Base-by-base conservation (phyloP, 164 flowering plant species). In the Aristolochia contorta region DNA sequence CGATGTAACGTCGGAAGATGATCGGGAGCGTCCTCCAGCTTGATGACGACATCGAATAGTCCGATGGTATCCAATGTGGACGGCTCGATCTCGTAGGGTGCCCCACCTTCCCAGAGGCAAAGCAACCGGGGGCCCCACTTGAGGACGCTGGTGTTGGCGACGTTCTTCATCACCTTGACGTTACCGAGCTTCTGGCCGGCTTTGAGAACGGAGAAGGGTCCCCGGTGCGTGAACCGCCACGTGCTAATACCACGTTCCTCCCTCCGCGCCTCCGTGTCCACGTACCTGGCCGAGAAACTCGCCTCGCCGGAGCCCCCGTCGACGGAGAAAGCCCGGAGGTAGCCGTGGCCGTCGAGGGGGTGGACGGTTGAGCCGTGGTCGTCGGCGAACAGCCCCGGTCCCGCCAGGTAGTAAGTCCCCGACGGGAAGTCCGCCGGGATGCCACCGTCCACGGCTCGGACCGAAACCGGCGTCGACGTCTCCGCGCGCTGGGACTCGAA, bases 101-200 rank as follows among this genome's bases (percentile, higher is more conserved):
- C 74, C 18, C 97, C 98, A 59, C 98, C 98, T 67, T 93, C 98
- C 98, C 98, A 93, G 19, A 93, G 54, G 57, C 98, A 93, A 61
- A 93, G 53, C 59, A 93, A 68, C 69, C 78, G 68, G 21, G 78
- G 79, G 4, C 90, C 96, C 98, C 98, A 93, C 68, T 59, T 64
- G 59, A 93, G 32, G 25, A 93, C 97, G 57, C 89, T 86, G 0
- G 98, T 93, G 54, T 93, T 93, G 0, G 98, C 96, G 20, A 93
- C 98, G 65, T 93, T 90, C 65, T 93, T 93, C 97, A 93, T 93
- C 59, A 93, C 98, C 77, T 89, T 92, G 0, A 83, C 80, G 24
- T 92, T 92, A 30, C 94, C 94, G 12, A 87, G 30, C 66, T 67
- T 84, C 60, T 73, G 67, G 22, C 95, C 98, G 0, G 85, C 90